Percentiles rank a stretch among this genome's conserved stretches.
phyloP scores from a whole-genome alignment of 1,139 yeast genomes.

The Taphrina confusa region DNA sequence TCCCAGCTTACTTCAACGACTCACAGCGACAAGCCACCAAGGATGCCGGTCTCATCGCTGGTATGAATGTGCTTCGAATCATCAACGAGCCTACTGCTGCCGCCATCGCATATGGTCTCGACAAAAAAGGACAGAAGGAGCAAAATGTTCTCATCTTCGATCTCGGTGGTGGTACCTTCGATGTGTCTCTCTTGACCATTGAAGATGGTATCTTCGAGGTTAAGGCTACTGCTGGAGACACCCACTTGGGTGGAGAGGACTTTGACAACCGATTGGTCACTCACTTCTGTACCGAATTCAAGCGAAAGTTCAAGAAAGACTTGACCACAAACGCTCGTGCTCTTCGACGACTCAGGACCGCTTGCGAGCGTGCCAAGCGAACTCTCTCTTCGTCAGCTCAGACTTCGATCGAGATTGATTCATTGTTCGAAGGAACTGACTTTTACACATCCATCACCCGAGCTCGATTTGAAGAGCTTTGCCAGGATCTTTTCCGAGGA shows the following conservation, averaged over 20 bases:
- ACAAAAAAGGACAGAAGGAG: constrained; percentile 85
- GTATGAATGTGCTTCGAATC: constrained; percentile 89
- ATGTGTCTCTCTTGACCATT: constrained; percentile 92
- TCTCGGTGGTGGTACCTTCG: constrained; percentile 99
- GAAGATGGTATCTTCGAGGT: constrained; percentile 99
- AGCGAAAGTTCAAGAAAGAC: constrained; percentile 94
- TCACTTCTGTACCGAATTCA: constrained; percentile 92
- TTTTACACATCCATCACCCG: constrained; percentile 96
- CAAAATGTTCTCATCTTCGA: constrained; percentile 88
- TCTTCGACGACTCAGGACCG: constrained; percentile 96
- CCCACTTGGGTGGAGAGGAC: constrained; percentile 99
- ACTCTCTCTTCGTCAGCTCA: constrained; percentile 95
- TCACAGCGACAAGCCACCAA: constrained; percentile 97
- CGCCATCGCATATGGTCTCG: constrained; percentile 96
- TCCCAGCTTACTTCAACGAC: constrained; percentile 94
- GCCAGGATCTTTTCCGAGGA: constrained; percentile 92
- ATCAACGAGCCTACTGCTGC: constrained; percentile 97
- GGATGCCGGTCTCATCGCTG: constrained; percentile 96
- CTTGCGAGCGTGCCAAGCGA: constrained; percentile 99
- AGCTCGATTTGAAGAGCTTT: constrained; percentile 98
- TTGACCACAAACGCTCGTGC: constrained; percentile 92
- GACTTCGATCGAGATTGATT: constrained; percentile 95
- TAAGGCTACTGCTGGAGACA: constrained; percentile 99
- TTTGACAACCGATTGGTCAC: constrained; percentile 95
- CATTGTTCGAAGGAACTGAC: constrained; percentile 93